These are phyloP conservation scores for Raphanus hybrid DNA, from an alignment of 441 rosid genomes.

Conservation along the genomic window DNA sequence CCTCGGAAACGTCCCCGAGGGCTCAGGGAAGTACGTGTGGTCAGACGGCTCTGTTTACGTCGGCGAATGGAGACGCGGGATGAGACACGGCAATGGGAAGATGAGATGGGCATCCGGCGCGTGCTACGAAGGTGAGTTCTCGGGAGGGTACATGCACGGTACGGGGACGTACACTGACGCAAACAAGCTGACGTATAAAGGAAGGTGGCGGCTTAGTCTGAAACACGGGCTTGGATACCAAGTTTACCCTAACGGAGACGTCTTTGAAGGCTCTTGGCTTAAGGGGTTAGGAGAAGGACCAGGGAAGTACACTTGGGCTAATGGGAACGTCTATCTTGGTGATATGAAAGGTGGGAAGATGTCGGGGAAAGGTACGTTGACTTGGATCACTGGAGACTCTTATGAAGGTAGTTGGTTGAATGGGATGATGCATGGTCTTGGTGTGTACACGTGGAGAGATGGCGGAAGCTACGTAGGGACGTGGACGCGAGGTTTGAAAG, in stretches of 20 bases:
- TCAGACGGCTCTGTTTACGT: constrained; percentile 72
- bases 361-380: constrained; percentile 92
- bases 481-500: constrained; percentile 95
- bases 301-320: constrained; percentile 96
- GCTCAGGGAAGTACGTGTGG: constrained; percentile 86
- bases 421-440: constrained; percentile 96
- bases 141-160: constrained; percentile 91
- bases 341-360: constrained; percentile 94
- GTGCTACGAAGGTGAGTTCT: constrained; percentile 83
- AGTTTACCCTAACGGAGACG: constrained; percentile 74
- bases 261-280: constrained; percentile 94
- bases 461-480: constrained; percentile 95
- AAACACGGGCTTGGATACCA: constrained; percentile 96
- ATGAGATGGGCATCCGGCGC: constrained; percentile 82
- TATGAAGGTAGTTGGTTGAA: constrained; percentile 94
- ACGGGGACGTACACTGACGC: constrained; percentile 66
- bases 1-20: constrained; percentile 81
- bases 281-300: constrained; percentile 94
- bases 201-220: constrained; percentile 90
- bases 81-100: constrained; percentile 87
- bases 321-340: constrained; percentile 76
- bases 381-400: constrained; percentile 83
- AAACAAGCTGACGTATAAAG: constrained; percentile 65
- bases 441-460: constrained; percentile 88
- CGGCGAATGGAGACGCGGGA: constrained; percentile 95